Evolutionary conservation across 2,329 filamentous ascomycete genomes (phyloP).

Genomic region (Trichoderma semiorbis): DNA sequence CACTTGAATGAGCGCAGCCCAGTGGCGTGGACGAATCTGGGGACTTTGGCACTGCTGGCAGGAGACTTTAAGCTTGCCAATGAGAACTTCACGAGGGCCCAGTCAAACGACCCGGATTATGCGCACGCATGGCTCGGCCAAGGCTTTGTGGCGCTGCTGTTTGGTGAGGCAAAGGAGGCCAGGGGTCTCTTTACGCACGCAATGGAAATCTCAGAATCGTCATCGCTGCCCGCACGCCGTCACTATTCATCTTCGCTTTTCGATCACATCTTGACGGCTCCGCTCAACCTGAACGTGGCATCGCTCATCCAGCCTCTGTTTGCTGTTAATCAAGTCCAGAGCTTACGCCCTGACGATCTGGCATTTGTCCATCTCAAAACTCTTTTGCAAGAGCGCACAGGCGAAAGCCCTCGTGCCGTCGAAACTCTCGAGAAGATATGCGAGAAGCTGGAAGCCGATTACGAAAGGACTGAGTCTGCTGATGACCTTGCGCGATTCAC

Average conservation of each 20-base stretch:
- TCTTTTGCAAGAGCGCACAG: constrained; percentile 76
- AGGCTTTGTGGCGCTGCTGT: constrained; percentile 75
- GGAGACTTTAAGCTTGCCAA: constrained; percentile 84
- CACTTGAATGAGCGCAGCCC: constrained; percentile 86
- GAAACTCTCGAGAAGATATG: constrained; percentile 64
- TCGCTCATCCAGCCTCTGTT: constrained; percentile 84
- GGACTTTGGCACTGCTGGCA: constrained; percentile 78
- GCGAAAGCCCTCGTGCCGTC: constrained; percentile 63
- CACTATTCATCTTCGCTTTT: constrained; percentile 81
- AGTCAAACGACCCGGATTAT: constrained; percentile 92
- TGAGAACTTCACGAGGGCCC: constrained; percentile 81
- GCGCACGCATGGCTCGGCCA: constrained; percentile 93
- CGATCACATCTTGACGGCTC: constrained; percentile 67
- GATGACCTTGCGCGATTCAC: constrained; percentile 72
- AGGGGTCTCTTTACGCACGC: constrained; percentile 86
- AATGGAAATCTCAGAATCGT: constrained; percentile 84
- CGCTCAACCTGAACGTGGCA: constrained; percentile 48
- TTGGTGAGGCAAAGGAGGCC: constrained; percentile 73
- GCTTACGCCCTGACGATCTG: constrained; percentile 67
- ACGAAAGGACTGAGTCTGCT: constrained; percentile 76
- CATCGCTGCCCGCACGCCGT: constrained; percentile 67
- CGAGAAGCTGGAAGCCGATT: constrained; percentile 69
- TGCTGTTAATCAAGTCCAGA: constrained; percentile 75
- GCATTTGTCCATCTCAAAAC: constrained; percentile 74
- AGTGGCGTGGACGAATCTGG: constrained; percentile 86